phyloP scores from a whole-genome alignment of 176 grass and related monocot genomes.

The Paspalum notatum region DNA sequence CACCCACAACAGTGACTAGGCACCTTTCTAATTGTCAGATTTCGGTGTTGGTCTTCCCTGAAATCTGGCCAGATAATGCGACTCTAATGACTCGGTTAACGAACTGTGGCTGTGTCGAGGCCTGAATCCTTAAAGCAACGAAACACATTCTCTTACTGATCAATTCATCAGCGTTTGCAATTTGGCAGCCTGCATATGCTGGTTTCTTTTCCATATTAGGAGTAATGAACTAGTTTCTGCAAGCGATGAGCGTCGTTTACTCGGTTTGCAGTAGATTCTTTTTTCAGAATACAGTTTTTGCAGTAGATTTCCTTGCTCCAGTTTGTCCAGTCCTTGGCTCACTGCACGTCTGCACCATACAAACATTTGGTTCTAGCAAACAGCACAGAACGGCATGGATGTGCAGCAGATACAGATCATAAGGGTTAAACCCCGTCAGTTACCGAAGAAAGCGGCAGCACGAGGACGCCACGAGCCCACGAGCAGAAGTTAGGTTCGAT shows the following conservation, averaged over 20 bases:
- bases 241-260: neutral
- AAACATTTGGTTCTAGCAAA: neutral
- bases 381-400: neutral
- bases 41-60: neutral
- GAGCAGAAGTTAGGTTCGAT: conserved; percentile 22
- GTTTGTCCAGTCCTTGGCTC: neutral
- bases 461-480: too few relatives aligned
- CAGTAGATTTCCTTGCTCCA: neutral
- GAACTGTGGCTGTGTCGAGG: neutral
- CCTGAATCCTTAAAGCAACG: conserved; percentile 19
- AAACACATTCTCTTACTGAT: neutral
- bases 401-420: neutral
- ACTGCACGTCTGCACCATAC: neutral
- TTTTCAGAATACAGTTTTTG: neutral
- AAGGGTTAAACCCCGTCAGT: neutral
- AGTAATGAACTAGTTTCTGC: neutral
- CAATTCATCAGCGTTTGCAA: neutral
- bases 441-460: neutral
- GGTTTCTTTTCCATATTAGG: neutral
- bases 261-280: neutral
- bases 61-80: conserved; percentile 7
- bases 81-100: neutral
- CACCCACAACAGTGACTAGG: neutral
- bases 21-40: neutral
- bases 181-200: too few relatives aligned